Evolutionary conservation across 768 basidiomycete genomes (phyloP), one percentile per base, ranked within the genome.

Genomic region (Kwoniella dendrophila): DNA sequence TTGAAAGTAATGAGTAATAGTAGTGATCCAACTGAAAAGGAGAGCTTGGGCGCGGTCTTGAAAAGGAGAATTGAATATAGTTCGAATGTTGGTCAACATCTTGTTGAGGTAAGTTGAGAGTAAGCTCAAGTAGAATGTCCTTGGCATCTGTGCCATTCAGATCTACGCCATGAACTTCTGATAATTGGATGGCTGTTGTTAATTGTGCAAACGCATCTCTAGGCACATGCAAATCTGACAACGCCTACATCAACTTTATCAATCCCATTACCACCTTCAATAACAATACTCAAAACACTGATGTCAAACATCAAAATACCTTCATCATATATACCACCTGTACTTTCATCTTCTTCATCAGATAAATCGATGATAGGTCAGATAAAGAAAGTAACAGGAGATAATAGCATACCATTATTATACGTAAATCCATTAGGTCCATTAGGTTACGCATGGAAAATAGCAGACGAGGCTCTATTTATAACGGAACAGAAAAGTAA

Each of bases 191-290:
- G 22, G 30, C 12, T 18, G 7, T 49, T 26, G 2, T 63, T 2
- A 50, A 29, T 36, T 0, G n/a, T 8, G n/a, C n/a, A 44, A 11
- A 44, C 20, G 7, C n/a, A 18, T 16, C 33, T 29, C 3, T 44
- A 73, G 72, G 72, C 70, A 24, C 70, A 73, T 40, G 67, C 67
- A 14, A 55, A 70, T 27, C 54, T 72, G 22, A 51, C 71, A 2
- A 41, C 73, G 24, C 68, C 73, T 16, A 36, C 53, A n/a, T 60
- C 64, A 26, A 59, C 64, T 4, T 55, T 54, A 14, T 71, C 71
- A 0, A 52, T 71, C 38, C 73, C 71, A 14, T 30, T 71, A 26
- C 73, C 71, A 26, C 73, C 71, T 6, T 48, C 67, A 5, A 62
- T 71, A 4, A 18, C 55, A 2, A 55, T 68, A 18, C 64, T 67